Base-by-base conservation (phyloP, 2,329 filamentous ascomycete species). In the Mariannaea elegans region DNA sequence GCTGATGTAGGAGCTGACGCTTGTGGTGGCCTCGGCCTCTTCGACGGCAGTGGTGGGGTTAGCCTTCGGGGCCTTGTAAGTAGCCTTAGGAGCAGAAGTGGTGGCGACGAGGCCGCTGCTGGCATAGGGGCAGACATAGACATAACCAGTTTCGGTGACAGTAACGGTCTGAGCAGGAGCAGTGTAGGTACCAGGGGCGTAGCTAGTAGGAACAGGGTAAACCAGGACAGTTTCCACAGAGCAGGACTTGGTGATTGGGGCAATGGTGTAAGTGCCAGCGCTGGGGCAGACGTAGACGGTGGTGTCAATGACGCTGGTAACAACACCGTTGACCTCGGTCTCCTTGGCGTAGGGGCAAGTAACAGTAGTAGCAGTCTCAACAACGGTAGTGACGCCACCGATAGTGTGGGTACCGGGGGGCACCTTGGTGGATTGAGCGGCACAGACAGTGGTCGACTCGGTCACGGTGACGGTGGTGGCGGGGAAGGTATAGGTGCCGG, bases 251-350 rank as follows among this genome's bases (percentile, higher is more conserved):
- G 87, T 90, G 73, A 83, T 82, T 57, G 90, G 87, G 66, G 83
- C 87, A 69, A 93, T 88, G 73, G 88, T 92, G 84, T 92, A 93
- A 57, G 88, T 92, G 75, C 90, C 90, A 71, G 89, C 82, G 48
- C 81, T 81, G 63, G 90, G 89, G 87, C 90, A 93, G 72, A 90
- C 84, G 73, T 89, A 92, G 72, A 87, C 88, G 72, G 90, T 93
- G 69, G 81, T 86, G 78, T 84, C 80, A 71, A 92, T 86, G 69
- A 88, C 81, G 79, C 84, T 90, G 78, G 87, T 91, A 58, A 85
- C 84, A 49, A 86, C 84, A 64, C 77, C 79, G 65, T 80, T 78
- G 57, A 75, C 78, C 66, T 88, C 89, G 68, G 83, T 82, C 68
- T 87, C 83, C 61, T 87, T 87, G 67, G 90, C 89, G 67, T 88